Percentiles rank a stretch among this genome's conserved stretches.
Evolutionary conservation across 495 filamentous ascomycete species (phyloP).

Genomic region (Physcia stellaris): DNA sequence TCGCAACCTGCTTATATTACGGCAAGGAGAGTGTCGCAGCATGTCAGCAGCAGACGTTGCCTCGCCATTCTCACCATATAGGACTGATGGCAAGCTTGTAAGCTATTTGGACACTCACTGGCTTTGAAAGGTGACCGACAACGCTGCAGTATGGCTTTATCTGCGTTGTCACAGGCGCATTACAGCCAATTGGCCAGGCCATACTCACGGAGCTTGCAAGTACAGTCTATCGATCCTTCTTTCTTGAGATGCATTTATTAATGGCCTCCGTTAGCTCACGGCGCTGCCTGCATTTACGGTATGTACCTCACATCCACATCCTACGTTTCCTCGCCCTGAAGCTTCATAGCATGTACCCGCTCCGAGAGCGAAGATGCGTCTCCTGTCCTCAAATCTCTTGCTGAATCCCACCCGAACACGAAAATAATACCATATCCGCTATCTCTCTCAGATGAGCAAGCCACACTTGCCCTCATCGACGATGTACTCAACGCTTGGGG

Average conservation of each 20-base stretch:
- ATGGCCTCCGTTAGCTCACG: conserved; percentile 31
- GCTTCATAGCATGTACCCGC: too few species aligned
- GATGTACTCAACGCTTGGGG: conserved; percentile 47
- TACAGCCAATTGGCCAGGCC: conserved; percentile 42
- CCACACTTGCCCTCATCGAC: conserved; percentile 45
- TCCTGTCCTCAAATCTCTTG: too few species aligned
- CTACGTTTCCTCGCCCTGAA: too few species aligned
- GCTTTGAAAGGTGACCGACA: background rate
- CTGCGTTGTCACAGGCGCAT: conserved; percentile 46
- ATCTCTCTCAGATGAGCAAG: conserved; percentile 38
- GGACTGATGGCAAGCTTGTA: conserved; percentile 45
- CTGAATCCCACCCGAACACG: conserved; percentile 36
- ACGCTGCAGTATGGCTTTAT: conserved; percentile 41
- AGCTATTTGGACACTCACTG: conserved; percentile 9
- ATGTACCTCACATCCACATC: conserved; percentile 24
- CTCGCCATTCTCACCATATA: conserved; percentile 40
- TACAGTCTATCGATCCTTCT: conserved; percentile 13
- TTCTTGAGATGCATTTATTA: background rate
- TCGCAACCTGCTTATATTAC: too few species aligned
- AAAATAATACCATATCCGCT: conserved; percentile 46
- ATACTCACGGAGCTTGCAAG: conserved; percentile 44
- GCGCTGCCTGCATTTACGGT: conserved; percentile 50
- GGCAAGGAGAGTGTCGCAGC: too few species aligned
- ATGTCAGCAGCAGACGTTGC: too few species aligned
- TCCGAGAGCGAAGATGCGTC: too few species aligned